phyloP scores from a whole-genome alignment of 805 yeast genomes.

The Candida rishiriensis region DNA sequence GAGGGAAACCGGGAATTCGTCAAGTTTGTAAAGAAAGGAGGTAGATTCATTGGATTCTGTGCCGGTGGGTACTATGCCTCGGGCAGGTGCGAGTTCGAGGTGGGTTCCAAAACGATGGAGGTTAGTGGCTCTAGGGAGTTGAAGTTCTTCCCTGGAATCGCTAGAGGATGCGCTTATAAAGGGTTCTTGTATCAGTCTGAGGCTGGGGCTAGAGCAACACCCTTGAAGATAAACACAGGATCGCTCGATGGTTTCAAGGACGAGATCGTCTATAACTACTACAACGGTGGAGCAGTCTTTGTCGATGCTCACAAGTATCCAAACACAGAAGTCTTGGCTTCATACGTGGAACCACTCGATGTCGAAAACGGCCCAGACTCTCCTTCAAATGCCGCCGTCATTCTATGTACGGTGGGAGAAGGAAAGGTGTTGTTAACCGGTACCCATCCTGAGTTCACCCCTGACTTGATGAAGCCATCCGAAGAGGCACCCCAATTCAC shows the following conservation, averaged over 20 bases:
- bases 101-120: slow-evolving; percentile 63
- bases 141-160: slow-evolving; percentile 74
- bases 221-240: slow-evolving; percentile 35
- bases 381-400: slow-evolving; percentile 71
- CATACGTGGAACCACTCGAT: slow-evolving; percentile 53
- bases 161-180: slow-evolving; percentile 73
- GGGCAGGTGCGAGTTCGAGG: slow-evolving; percentile 75
- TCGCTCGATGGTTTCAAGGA: slow-evolving; percentile 26
- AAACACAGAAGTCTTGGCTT: slow-evolving; percentile 69
- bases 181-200: slow-evolving; percentile 82
- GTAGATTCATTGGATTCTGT: slow-evolving; percentile 81
- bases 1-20: slow-evolving; percentile 55
- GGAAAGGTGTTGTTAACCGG: slow-evolving; percentile 81
- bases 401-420: slow-evolving; percentile 60
- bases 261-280: slow-evolving; percentile 41
- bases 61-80: slow-evolving; percentile 93
- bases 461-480: slow-evolving; percentile 39
- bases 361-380: slow-evolving; percentile 34
- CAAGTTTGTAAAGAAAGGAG: slow-evolving; percentile 72
- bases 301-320: slow-evolving; percentile 61
- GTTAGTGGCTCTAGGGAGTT: slow-evolving; percentile 85
- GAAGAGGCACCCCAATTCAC: slow-evolving; percentile 22
- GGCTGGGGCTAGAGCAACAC: slow-evolving; percentile 64
- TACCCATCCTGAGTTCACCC: slow-evolving; percentile 84
- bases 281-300: slow-evolving; percentile 89